Conservation (phyloP, 352 stramenopile species). For the Pythium phragmiticola region DNA sequence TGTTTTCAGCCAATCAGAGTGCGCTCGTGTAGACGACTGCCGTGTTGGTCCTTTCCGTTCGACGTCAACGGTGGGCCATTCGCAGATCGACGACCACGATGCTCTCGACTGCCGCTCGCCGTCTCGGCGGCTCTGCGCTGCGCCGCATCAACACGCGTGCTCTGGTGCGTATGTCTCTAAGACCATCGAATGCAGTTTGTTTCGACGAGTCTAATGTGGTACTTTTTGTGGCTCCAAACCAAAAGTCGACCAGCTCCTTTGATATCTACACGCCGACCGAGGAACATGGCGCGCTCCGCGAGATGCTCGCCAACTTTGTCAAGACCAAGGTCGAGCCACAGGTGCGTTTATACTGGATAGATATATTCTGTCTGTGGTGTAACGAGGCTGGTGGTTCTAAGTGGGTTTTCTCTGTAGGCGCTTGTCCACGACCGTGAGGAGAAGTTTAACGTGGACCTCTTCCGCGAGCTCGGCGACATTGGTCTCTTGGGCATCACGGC, state of each 20-base stretch:
- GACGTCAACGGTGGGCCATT: constrained; percentile 9
- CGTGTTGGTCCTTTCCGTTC: not conserved
- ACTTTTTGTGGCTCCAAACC: not conserved
- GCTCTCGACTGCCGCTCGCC: constrained; percentile 21
- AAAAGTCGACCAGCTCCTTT: constrained; percentile 30
- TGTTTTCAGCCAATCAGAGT: constrained; percentile 24
- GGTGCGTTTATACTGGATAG: constrained; percentile 24
- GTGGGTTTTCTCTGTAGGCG: constrained; percentile 41
- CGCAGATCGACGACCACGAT: constrained; percentile 16
- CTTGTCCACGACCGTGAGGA: constrained; percentile 95
- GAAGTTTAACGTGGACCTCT: constrained; percentile 96
- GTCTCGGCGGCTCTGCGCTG: constrained; percentile 16
- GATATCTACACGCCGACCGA: constrained; percentile 89
- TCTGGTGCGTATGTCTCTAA: constrained; percentile 10
- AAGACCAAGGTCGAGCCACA: constrained; percentile 97
- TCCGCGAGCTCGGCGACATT: constrained; percentile 93
- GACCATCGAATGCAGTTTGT: not conserved
- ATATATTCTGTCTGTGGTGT: too few relatives aligned
- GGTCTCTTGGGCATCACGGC: constrained; percentile 97
- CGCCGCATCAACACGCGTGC: constrained; percentile 21
- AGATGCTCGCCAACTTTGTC: constrained; percentile 94
- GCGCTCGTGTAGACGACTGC: constrained; percentile 18
- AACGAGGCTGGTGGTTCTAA: not conserved
- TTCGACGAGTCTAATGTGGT: constrained; percentile 7
- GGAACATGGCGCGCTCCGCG: constrained; percentile 86